A percentile compares a stretch with the other conserved stretches of the same genome.
These are phyloP conservation scores for Candida manassasensis DNA, from an alignment of 805 yeast genomes.

Conservation along the genomic window DNA sequence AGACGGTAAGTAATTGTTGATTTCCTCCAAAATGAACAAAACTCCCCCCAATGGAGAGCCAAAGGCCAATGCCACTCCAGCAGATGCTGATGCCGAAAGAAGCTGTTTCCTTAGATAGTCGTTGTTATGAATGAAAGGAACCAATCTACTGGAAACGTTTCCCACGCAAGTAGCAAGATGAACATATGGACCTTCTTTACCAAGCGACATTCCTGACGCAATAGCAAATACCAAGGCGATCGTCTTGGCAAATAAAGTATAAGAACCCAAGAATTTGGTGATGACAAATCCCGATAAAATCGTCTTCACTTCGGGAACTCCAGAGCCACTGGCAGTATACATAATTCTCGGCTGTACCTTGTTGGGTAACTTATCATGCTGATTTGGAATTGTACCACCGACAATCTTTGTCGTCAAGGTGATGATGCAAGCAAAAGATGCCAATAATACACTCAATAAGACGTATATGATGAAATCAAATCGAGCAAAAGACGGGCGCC, in stretches of 20 bases:
- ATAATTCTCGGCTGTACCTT: constrained; percentile 18
- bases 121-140: constrained; percentile 41
- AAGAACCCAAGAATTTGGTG: constrained; percentile 47
- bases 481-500: constrained; percentile 8
- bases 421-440: constrained; percentile 39
- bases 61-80: constrained; percentile 59
- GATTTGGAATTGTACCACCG: constrained; percentile 8
- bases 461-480: constrained; percentile 35
- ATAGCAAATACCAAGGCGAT: constrained; percentile 47
- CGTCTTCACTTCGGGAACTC: constrained; percentile 60
- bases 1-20: constrained; percentile 50
- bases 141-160: constrained; percentile 45
- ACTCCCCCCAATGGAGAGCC: constrained; percentile 61
- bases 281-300: constrained; percentile 56
- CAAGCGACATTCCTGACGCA: constrained; percentile 53
- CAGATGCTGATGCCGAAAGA: constrained; percentile 51
- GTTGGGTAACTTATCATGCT: background rate
- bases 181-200: constrained; percentile 62
- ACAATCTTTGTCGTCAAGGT: constrained; percentile 45
- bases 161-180: constrained; percentile 59
- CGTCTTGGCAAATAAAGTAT: constrained; percentile 47
- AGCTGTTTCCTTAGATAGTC: constrained; percentile 50
- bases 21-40: constrained; percentile 52
- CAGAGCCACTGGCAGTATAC: constrained; percentile 55
- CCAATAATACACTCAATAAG: constrained; percentile 35